Base-by-base conservation (phyloP, 1,139 yeast species). In the Yamadazyma epiphylla region DNA sequence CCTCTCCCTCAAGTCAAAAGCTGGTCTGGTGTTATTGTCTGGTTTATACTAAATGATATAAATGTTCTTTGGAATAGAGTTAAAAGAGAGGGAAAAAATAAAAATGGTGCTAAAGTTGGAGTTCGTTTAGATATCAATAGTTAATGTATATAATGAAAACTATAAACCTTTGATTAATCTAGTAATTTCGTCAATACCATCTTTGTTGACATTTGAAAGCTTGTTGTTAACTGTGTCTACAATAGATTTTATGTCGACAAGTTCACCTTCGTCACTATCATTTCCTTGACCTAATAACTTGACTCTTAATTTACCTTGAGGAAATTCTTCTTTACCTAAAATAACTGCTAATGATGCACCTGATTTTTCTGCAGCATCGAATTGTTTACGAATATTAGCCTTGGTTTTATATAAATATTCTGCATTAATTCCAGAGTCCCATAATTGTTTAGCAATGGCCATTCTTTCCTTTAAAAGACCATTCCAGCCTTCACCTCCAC, bases 401-500 rank as follows among this genome's bases (percentile, higher is more conserved):
- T 91, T 91, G 34, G 85, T 74, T 62, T 91, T 91, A 70, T 85
- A 91, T 43, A 89, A 70, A 56, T 80, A 91, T 63, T 91, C 98
- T 25, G 95, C 71, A 54, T 86, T 94, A 44, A 91, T 77, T 25
- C 94, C 96, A 6, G 83, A 84, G 21, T 70, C 69, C 98, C 98
- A 91, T 46, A 91, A 72, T 46, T 67, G 60, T 50, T 85, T 81
- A 33, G 96, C 77, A 32, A 91, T 74, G 24, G 71, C 51, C 96
- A 91, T 87, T 65, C 98, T 81, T 64, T 91, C 96, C 40, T 80
- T 76, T 48, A 91, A 67, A 65, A 85, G 85, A 8, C 97, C 97
- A 39, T 73, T 79, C 96, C 96, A 89, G 39, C 82, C 91, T 48
- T 85, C 87, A 51, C 96, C 97, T 46, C 96, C 96, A 45, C 98